These are phyloP conservation scores for Phytophthora cajani DNA, from an alignment of 352 stramenopile genomes.

Conservation along the genomic window DNA sequence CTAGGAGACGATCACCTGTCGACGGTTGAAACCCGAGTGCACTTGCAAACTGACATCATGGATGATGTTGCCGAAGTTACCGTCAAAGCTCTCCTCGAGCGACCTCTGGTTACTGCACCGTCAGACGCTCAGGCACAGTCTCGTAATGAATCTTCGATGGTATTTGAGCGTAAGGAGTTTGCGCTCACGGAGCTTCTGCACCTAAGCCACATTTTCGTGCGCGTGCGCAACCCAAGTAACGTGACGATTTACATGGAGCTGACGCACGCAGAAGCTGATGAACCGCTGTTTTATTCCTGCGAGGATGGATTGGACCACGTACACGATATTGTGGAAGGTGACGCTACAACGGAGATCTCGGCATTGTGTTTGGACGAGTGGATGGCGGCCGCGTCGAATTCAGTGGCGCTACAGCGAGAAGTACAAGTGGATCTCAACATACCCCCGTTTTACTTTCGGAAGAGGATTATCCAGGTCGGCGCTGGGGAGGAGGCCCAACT, in stretches of 20 bases:
- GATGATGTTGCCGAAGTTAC: slow-evolving; percentile 37
- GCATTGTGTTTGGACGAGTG: slow-evolving; percentile 49
- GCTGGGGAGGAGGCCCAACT: slow-evolving; percentile 34
- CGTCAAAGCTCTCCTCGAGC: slow-evolving; percentile 41
- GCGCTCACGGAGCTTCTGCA: slow-evolving; percentile 48
- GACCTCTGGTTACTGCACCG: slow-evolving; percentile 36
- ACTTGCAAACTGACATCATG: slow-evolving; percentile 49
- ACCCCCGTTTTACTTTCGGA: slow-evolving; percentile 49
- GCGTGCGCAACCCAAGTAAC: slow-evolving; percentile 60
- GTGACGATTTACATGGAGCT: slow-evolving; percentile 59
- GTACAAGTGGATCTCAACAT: slow-evolving; percentile 16
- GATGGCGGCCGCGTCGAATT: slow-evolving; percentile 26
- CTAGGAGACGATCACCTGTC: slow-evolving; percentile 4
- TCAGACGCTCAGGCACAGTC: neutral
- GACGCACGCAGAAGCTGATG: slow-evolving; percentile 40
- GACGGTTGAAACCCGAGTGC: slow-evolving; percentile 30
- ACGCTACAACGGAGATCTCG: slow-evolving; percentile 22
- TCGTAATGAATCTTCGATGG: slow-evolving; percentile 2
- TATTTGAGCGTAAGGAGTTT: slow-evolving; percentile 33
- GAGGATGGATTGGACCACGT: slow-evolving; percentile 13
- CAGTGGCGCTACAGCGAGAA: slow-evolving; percentile 7
- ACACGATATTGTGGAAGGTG: neutral
- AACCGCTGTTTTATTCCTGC: slow-evolving; percentile 59
- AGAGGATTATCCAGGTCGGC: slow-evolving; percentile 32
- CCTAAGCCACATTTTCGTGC: slow-evolving; percentile 33